Base-by-base conservation (phyloP, 148 eudicot genomes). In the Oxyria digyna region DNA sequence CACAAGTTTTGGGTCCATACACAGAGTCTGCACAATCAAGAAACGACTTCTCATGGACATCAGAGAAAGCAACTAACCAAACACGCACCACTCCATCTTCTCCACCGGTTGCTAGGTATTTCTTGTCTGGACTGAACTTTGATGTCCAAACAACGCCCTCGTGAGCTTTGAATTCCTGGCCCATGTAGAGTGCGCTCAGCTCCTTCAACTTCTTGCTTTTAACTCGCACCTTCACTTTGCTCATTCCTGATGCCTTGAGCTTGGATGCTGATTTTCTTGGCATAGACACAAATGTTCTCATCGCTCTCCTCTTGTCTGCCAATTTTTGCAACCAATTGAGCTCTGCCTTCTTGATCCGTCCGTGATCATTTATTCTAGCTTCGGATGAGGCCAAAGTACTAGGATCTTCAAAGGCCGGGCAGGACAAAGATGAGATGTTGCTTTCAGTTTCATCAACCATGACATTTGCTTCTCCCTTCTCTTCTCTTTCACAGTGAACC, bases 101-200 rank as follows among this genome's bases (percentile, higher is more conserved):
- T 23, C 97, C 96, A 18, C 85, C 91, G 77, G 87, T 90, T 4
- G 97, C 99, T 55, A 94, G 67, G 71, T 79, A 80, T 72, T 73
- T 78, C 3, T 93, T 93, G 75, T 90, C 89, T 40, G 78, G 91
- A 78, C 99, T 94, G 78, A 94, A 94, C 75, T 88, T 90, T 82
- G 91, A 85, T 0, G 92, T 79, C 62, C 81, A 77, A 54, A 94
- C 85, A 24, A 91, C 86, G 67, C 97, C 99, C 48, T 86, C 67
- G 50, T 94, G 97, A 4, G 90, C 97, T 23, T 42, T 32, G 50
- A 90, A 76, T 65, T 87, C 97, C 75, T 94, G 98, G 43, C 80
- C 85, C 45, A 72, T 64, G 67, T 78, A 86, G 26, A 94, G 81
- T 57, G 85, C 81, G 0, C 96, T 88, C 14, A 94, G 68, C 48